Evolutionary conservation across 352 stramenopile genomes (phyloP).

Genomic region (Phytophthora ramorum): DNA sequence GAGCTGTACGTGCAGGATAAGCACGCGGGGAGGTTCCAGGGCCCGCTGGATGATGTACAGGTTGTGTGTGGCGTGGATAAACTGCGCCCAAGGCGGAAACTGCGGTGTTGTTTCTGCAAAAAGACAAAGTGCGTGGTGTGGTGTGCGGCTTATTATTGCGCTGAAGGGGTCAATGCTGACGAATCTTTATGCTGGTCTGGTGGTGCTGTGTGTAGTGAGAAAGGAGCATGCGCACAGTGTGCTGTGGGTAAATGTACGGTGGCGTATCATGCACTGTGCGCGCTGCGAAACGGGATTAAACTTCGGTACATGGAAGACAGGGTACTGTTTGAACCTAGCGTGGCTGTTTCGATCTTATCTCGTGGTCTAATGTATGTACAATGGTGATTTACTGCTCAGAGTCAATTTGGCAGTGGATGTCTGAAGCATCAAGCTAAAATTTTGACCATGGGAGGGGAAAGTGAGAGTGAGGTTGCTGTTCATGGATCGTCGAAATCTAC

Average conservation of each 20-base stretch:
- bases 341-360: neutral
- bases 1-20: conserved; percentile 64
- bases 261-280: conserved; percentile 79
- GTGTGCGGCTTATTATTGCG: too few species aligned
- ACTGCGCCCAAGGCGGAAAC: conserved; percentile 52
- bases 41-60: conserved; percentile 48
- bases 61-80: conserved; percentile 70
- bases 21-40: conserved; percentile 26
- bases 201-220: conserved; percentile 48
- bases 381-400: conserved; percentile 20
- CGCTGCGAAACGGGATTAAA: conserved; percentile 62
- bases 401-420: conserved; percentile 72
- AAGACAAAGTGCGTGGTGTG: conserved; percentile 38
- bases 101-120: conserved; percentile 83
- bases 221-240: conserved; percentile 78
- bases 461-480: conserved; percentile 14
- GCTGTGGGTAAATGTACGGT: conserved; percentile 69
- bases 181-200: neutral
- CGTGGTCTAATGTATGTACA: neutral
- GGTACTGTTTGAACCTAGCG: conserved; percentile 26
- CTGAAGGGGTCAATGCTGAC: conserved; percentile 4
- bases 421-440: conserved; percentile 68
- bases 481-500: conserved; percentile 4
- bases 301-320: conserved; percentile 69
- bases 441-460: conserved; percentile 36